These are phyloP conservation scores for Allantophomopsis lycopodina DNA, from an alignment of 2,329 filamentous ascomycete genomes.

Conservation along the genomic window DNA sequence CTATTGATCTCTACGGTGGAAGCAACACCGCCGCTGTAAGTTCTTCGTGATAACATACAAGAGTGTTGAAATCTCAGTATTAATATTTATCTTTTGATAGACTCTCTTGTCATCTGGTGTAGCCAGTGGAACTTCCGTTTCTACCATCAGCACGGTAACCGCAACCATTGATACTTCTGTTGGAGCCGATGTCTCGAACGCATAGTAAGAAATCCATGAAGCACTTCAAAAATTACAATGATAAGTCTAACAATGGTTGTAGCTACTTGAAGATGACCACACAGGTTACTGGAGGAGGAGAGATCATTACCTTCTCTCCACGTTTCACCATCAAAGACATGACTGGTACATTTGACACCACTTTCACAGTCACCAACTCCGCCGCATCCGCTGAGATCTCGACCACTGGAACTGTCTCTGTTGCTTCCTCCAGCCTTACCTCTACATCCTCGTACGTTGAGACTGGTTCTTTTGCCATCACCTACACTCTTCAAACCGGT, in stretches of 20 bases:
- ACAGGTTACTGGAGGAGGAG: constrained; percentile 35
- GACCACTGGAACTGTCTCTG: constrained; percentile 9
- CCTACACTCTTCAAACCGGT: constrained; percentile 22
- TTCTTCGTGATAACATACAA: constrained; percentile 1
- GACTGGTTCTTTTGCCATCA: constrained; percentile 12
- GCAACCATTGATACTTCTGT: constrained; percentile 13
- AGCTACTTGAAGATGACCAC: constrained; percentile 48
- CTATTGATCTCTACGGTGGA: constrained; percentile 45
- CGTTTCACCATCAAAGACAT: constrained; percentile 53
- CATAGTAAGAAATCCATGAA: constrained; percentile 14
- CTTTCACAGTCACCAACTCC: constrained; percentile 18
- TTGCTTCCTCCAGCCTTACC: not conserved
- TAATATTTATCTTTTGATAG: not conserved
- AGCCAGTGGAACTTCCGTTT: constrained; percentile 7
- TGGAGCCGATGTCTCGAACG: constrained; percentile 13
- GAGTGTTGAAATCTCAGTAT: constrained; percentile 3
- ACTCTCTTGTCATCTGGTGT: constrained; percentile 19
- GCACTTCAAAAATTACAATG: not conserved
- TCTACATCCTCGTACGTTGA: constrained; percentile 3
- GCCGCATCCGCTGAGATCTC: constrained; percentile 22
- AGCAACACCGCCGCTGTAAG: constrained; percentile 37
- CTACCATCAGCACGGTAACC: constrained; percentile 8
- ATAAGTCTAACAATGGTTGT: constrained; percentile 2
- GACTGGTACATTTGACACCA: constrained; percentile 40
- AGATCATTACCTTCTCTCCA: constrained; percentile 42